Percentiles rank a stretch among this genome's conserved stretches.
These are phyloP conservation scores for Lactifluus volemus DNA, from an alignment of 768 basidiomycete genomes.

Conservation along the genomic window DNA sequence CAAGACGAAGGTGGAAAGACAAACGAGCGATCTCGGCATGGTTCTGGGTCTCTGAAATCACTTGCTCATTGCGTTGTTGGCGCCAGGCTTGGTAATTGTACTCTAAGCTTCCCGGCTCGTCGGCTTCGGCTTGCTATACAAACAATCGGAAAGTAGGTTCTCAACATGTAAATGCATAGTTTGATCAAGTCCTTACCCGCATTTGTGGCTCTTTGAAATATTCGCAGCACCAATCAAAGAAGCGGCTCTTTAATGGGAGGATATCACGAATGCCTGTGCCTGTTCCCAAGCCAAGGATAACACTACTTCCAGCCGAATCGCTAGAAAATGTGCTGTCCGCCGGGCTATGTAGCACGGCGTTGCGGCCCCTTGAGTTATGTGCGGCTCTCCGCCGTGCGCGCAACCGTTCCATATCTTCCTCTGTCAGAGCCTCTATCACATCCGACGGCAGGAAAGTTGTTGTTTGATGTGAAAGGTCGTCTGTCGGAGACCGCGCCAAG, in stretches of 20 bases:
- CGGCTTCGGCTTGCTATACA: conserved; percentile 79
- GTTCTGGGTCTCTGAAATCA: conserved; percentile 56
- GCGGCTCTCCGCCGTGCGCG: conserved; percentile 50
- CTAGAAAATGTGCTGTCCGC: conserved; percentile 71
- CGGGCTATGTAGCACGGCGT: conserved; percentile 47
- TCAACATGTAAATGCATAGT: neutral
- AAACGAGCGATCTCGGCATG: conserved; percentile 71
- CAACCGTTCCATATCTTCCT: conserved; percentile 91
- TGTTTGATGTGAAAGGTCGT: conserved; percentile 26
- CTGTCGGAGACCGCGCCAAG: conserved; percentile 19
- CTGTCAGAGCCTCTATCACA: conserved; percentile 83
- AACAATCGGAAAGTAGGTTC: conserved; percentile 11
- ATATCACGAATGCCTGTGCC: conserved; percentile 76
- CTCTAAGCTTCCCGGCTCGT: conserved; percentile 89
- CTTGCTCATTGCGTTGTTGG: conserved; percentile 79
- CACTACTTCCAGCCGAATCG: conserved; percentile 57
- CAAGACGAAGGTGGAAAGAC: conserved; percentile 21
- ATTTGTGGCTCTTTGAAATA: conserved; percentile 99
- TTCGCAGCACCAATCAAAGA: conserved; percentile 94
- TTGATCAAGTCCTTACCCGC: conserved; percentile 52
- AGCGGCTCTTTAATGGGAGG: conserved; percentile 82
- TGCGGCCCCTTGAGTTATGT: conserved; percentile 32
- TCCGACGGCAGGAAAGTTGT: conserved; percentile 61
- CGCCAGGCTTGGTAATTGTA: conserved; percentile 97
- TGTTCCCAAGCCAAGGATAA: conserved; percentile 71